Percentiles rank a stretch among this genome's conserved stretches.
Evolutionary conservation across 2,329 filamentous ascomycete species (phyloP).

Genomic region (Huntiella moniliformis): DNA sequence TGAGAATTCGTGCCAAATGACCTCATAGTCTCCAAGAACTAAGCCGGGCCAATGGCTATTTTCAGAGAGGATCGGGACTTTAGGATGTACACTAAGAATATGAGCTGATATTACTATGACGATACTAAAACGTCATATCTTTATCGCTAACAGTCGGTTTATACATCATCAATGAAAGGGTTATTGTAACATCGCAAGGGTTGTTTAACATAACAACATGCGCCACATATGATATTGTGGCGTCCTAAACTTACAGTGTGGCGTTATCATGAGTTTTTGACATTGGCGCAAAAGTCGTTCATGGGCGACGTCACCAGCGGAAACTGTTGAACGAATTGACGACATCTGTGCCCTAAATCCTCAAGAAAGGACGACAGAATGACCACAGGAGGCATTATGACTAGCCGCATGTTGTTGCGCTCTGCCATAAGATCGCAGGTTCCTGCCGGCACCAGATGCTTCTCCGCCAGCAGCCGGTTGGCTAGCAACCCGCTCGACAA

Average conservation of each 20-base stretch:
- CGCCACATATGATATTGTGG: neutral
- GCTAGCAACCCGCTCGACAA: constrained; percentile 7
- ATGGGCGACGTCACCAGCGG: neutral
- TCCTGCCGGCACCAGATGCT: constrained; percentile 12
- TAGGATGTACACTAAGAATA: no score
- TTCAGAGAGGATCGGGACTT: no score
- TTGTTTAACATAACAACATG: neutral
- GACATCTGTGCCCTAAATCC: neutral
- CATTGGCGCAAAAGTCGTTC: constrained; percentile 8
- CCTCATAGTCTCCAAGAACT: no score
- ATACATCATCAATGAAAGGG: no score
- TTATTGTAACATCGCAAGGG: no score
- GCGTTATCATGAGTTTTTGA: constrained; percentile 4
- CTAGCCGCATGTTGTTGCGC: constrained; percentile 14
- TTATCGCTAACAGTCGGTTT: no score
- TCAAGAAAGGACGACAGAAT: neutral
- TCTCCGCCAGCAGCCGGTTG: constrained; percentile 7
- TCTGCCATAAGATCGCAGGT: constrained; percentile 8
- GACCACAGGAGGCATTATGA: constrained; percentile 14
- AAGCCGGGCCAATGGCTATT: no score
- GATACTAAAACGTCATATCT: no score
- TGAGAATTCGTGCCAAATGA: no score
- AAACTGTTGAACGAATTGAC: no score
- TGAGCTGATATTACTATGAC: no score
- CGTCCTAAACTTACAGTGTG: neutral